Evolutionary conservation across 441 rosid species (phyloP), one percentile per base, ranked within the genome.

Genomic region (Macaranga tanarius): DNA sequence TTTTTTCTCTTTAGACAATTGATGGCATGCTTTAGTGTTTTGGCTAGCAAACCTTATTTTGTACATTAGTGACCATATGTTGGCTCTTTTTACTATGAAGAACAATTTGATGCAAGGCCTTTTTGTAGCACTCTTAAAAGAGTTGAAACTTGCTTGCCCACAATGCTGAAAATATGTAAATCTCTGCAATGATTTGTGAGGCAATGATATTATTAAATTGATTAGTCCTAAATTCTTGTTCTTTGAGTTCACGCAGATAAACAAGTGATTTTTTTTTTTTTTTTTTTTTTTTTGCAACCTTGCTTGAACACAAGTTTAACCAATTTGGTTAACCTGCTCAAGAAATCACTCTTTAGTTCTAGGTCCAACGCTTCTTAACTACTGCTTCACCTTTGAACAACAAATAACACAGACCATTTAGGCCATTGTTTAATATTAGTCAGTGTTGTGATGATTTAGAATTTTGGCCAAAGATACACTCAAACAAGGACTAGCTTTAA

Each of bases 1-100:
- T 69, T 54, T 55, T 23, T 20, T 56, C 44, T 57, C 15, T 73
- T 66, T 17, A 58, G 60, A 34, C n/a, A 12, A 34, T 12, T 34
- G 11, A 17, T 61, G 45, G 44, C 10, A 61, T 34, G 38, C 5
- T 34, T 34, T 42, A 42, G 47, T 42, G 47, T 42, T 42, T 42
- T 42, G 47, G 12, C 8, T 5, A 2, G 47, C 12, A 10, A 42
- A 42, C 47, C 47, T 42, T 42, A 10, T 42, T 34, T 7, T 34
- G 6, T 7, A 34, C 38, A 34, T 34, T 34, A 3, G 38, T 34
- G 38, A 34, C 38, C 38, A 34, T 34, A 5, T 34, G 4, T 34
- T 34, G 38, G 38, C n/a, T 34, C 38, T 34, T 34, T 34, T 34
- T 34, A 7, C 38, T 5, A 34, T 34, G 38, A 34, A 34, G 38